Percentiles rank a stretch among this genome's conserved stretches.
Conservation (phyloP, 331 rosid species). For the Malus hybrid region DNA sequence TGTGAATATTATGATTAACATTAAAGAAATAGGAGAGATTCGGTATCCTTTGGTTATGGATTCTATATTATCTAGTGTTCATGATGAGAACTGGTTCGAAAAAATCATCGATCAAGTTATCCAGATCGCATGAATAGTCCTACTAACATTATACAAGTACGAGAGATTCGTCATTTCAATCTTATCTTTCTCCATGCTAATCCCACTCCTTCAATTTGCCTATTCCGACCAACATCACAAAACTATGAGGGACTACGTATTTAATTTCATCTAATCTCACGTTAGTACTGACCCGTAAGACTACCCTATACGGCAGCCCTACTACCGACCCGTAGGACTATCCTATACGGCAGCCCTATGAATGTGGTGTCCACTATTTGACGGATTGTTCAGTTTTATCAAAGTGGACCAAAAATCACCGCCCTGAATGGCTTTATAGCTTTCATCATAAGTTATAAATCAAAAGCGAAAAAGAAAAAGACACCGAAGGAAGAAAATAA, state of each 20-base stretch:
- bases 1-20: no score
- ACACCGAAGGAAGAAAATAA: no score
- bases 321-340: no score
- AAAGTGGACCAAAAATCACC: constrained; percentile 7
- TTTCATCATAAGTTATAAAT: constrained; percentile 1
- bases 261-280: neutral
- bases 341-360: neutral
- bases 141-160: no score
- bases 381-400: neutral
- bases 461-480: no score
- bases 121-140: neutral
- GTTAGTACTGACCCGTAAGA: no score
- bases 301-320: no score
- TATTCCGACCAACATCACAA: neutral
- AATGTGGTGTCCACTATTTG: neutral
- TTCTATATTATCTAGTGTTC: no score
- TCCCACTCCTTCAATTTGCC: neutral
- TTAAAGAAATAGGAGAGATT: no score
- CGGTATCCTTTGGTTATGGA: no score
- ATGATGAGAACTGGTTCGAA: no score
- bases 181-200: neutral
- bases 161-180: neutral
- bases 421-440: constrained; percentile 15
- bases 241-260: fast-evolving
- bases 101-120: neutral